phyloP scores from a whole-genome alignment of 257 asterid genomes.

The Salvia rosmarinus region DNA sequence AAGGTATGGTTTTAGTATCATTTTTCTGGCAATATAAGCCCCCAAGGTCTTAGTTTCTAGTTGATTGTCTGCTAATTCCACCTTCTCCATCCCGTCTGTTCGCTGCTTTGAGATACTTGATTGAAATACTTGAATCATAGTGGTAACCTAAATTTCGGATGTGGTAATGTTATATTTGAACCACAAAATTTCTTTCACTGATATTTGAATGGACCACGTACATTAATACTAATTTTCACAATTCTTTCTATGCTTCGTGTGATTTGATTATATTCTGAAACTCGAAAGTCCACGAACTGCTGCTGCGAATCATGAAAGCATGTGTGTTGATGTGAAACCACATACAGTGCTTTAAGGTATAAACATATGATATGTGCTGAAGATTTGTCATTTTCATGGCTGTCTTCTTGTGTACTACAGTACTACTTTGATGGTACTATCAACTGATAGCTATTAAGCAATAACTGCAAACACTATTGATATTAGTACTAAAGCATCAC shows the following conservation, averaged over 20 bases:
- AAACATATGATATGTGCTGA: slow-evolving; percentile 1
- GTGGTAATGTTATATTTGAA: slow-evolving; percentile 13
- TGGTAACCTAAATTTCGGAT: slow-evolving; percentile 14
- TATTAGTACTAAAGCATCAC: neutral
- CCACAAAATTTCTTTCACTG: neutral
- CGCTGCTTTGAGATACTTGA: slow-evolving; percentile 11
- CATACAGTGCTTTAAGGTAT: neutral
- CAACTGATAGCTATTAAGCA: neutral
- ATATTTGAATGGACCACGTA: slow-evolving; percentile 23
- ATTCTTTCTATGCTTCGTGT: slow-evolving; percentile 11
- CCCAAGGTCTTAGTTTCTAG: slow-evolving; percentile 3
- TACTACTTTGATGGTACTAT: neutral
- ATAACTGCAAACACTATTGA: neutral
- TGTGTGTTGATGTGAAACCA: slow-evolving; percentile 14
- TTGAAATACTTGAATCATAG: slow-evolving; percentile 9
- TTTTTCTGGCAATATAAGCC: slow-evolving; percentile 25
- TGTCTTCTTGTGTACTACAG: slow-evolving; percentile 22
- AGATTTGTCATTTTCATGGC: too few relatives aligned
- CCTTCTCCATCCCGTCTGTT: neutral
- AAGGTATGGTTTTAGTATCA: slow-evolving; percentile 52
- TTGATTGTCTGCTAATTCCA: neutral
- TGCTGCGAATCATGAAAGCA: neutral
- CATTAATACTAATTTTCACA: neutral
- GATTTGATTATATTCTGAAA: slow-evolving; percentile 7
- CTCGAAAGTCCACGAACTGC: neutral